Percentiles rank a stretch among this genome's conserved stretches.
phyloP scores from a whole-genome alignment of 169 alveolate species.

The Cryptosporidium meleagridis region DNA sequence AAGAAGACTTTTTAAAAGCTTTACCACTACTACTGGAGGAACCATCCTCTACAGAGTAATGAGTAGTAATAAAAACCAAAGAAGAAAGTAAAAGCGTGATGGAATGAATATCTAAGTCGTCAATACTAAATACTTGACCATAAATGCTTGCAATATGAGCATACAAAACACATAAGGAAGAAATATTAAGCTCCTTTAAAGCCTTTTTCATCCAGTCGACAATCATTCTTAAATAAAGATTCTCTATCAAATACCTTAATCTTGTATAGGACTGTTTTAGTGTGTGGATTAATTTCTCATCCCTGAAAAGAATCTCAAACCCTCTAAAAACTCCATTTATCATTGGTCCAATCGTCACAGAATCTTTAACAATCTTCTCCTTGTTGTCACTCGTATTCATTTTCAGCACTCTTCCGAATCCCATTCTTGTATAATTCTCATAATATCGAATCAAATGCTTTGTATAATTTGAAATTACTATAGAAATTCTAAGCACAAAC shows the following conservation, averaged over 20 bases:
- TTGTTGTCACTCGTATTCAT: not conserved
- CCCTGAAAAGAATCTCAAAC: constrained; percentile 18
- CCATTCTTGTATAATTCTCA: constrained; percentile 41
- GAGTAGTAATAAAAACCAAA: constrained; percentile 74
- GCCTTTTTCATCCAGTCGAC: constrained; percentile 74
- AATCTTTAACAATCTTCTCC: not conserved
- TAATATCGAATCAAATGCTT: constrained; percentile 69
- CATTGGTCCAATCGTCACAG: not conserved
- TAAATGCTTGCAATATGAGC: constrained; percentile 73
- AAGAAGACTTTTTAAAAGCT: not conserved
- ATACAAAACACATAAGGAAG: constrained; percentile 71
- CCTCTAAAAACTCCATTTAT: constrained; percentile 31
- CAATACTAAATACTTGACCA: constrained; percentile 22
- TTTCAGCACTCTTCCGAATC: not conserved
- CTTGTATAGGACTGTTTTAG: constrained; percentile 10
- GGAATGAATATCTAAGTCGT: constrained; percentile 39
- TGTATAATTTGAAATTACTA: constrained; percentile 61
- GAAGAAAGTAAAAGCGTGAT: constrained; percentile 69
- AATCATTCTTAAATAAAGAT: constrained; percentile 56
- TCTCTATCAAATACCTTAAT: constrained; percentile 46
- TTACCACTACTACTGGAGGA: not conserved
- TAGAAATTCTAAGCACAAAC: constrained; percentile 68
- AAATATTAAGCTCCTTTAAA: constrained; percentile 55
- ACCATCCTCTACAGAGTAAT: constrained; percentile 64
- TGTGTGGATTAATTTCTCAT: not conserved